Evolutionary conservation across 371 early-diverging fungal species (phyloP).

Genomic region (Zychaea mexicana): DNA sequence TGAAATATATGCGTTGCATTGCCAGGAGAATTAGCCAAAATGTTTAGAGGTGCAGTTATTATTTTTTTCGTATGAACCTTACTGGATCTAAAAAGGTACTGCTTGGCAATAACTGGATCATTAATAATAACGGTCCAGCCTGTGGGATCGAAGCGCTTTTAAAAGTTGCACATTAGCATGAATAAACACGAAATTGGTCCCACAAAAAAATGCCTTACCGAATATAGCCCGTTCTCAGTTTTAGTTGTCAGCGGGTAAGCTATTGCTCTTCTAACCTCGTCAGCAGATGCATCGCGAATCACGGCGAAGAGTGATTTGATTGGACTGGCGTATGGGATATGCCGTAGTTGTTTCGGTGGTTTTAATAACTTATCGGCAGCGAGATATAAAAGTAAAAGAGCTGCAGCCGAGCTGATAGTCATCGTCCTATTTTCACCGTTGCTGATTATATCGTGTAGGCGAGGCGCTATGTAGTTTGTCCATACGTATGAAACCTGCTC

Average conservation of each 20-base stretch:
- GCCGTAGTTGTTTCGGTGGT: constrained; percentile 5
- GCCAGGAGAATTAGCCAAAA: too few species aligned
- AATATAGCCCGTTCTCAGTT: background rate
- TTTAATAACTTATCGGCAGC: background rate
- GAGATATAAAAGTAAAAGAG: background rate
- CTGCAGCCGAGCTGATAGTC: background rate
- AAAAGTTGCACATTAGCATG: too few species aligned
- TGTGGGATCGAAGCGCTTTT: constrained; percentile 1
- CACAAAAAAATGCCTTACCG: background rate
- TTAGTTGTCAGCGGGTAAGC: background rate
- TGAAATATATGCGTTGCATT: too few species aligned
- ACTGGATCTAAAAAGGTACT: constrained; percentile 13
- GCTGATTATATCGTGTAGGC: background rate
- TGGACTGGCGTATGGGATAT: constrained; percentile 1
- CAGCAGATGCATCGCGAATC: background rate
- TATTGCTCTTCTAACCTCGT: background rate
- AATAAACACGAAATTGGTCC: too few species aligned
- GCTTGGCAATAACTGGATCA: constrained; percentile 1
- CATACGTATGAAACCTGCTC: background rate
- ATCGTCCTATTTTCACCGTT: background rate
- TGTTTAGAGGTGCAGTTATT: too few species aligned
- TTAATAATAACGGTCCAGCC: constrained; percentile 16
- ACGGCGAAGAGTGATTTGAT: background rate
- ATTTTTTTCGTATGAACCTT: background rate
- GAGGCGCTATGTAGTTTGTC: background rate